Base-by-base conservation (phyloP, 129 eudicot genomes). In the Artemisia tridentata region DNA sequence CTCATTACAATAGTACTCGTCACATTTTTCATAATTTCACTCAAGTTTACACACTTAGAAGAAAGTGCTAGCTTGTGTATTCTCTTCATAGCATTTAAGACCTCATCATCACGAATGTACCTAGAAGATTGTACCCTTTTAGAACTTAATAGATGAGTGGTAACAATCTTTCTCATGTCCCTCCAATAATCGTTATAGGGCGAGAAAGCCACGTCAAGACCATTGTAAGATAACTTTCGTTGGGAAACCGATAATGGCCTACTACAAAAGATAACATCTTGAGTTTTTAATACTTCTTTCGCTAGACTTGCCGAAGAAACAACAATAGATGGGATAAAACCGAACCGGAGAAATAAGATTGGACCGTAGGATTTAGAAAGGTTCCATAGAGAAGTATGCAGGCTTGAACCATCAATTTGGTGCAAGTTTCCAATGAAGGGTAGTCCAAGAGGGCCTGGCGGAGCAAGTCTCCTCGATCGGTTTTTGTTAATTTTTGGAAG, bases 391-490 rank as follows among this genome's bases (percentile, higher is more conserved):
- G 57, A 54, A 20, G 60, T 51, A 13, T 75, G 79, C 25, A 67
- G 81, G 70, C 46, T 61, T 18, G 78, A 71, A 7, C 12, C 17
- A 54, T 70, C 74, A 14, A 80, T 16, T 58, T 69, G 79, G 75
- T 73, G 83, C 25, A 84, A 63, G 76, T 84, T 80, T 50, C 88
- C 85, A 12, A 84, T 70, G 11, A 84, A 19, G 6, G 83, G 83
- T 31, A 84, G 81, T n/a, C 76, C 63, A 10, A 3, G 67, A 41
- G 88, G 85, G 55, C 88, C 87, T 17, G 87, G 84, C 51, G 79
- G 84, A 29, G 11, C 27, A 38, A 31, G 20, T 3, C 21, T 34
- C 8, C 41, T 38, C n/a, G 63, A 69, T 69, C 62, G 41, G 41
- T 11, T 57, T 18, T 58, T 52, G 20, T 11, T 31, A 46, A 77